These are phyloP conservation scores for Paecilomyces niveus DNA, from an alignment of 2,329 filamentous ascomycete genomes.

Conservation along the genomic window DNA sequence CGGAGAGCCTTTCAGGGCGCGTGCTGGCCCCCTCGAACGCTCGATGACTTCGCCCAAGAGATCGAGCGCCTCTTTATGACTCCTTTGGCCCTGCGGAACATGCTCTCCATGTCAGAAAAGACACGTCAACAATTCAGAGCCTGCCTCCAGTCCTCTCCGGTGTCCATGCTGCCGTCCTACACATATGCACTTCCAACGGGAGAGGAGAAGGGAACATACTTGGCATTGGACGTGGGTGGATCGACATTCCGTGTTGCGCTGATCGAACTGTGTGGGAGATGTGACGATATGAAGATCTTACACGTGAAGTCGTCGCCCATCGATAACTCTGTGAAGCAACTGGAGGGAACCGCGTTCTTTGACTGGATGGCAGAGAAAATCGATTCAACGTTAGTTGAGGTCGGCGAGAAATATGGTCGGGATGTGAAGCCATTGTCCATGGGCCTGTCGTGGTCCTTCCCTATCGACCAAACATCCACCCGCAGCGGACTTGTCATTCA, in stretches of 20 bases:
- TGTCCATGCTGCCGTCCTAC: slow-evolving; percentile 61
- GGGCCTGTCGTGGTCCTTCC: slow-evolving; percentile 61
- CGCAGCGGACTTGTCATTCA: slow-evolving; percentile 50
- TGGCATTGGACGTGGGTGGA: slow-evolving; percentile 60
- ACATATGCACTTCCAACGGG: slow-evolving; percentile 56
- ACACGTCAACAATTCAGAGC: slow-evolving; percentile 47
- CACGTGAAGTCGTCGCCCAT: slow-evolving; percentile 50
- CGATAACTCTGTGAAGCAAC: slow-evolving; percentile 47
- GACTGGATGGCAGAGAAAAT: slow-evolving; percentile 61
- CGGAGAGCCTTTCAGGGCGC: slow-evolving; percentile 26
- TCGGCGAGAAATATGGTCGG: slow-evolving; percentile 33
- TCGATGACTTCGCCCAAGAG: slow-evolving; percentile 33
- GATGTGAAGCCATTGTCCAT: slow-evolving; percentile 42
- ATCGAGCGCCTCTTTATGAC: slow-evolving; percentile 30
- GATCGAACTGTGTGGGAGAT: slow-evolving; percentile 47
- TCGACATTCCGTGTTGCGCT: slow-evolving; percentile 59
- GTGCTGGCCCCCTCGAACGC: slow-evolving; percentile 28
- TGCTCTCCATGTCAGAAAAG: slow-evolving; percentile 38
- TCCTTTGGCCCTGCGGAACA: slow-evolving; percentile 27
- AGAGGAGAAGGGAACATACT: slow-evolving; percentile 51
- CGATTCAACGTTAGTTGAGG: slow-evolving; percentile 43
- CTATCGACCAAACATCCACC: slow-evolving; percentile 57
- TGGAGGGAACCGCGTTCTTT: slow-evolving; percentile 54
- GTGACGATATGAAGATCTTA: slow-evolving; percentile 47
- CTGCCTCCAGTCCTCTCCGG: slow-evolving; percentile 48